Evolutionary conservation across 441 rosid genomes (phyloP), one percentile per base, ranked within the genome.

Genomic region (Croton setiger): DNA sequence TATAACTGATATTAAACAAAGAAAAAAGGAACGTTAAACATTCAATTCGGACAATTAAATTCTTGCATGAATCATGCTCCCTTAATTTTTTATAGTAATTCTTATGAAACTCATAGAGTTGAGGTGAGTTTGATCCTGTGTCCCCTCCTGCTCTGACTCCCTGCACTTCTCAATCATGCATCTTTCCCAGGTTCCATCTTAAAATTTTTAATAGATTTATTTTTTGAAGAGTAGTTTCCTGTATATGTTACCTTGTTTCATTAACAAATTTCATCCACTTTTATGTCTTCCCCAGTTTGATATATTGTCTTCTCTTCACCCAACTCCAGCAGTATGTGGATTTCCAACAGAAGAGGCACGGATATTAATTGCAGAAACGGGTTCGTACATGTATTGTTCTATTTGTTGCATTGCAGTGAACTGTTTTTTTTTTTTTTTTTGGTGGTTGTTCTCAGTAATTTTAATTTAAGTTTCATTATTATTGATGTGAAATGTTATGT

Each of bases 321-420:
- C 96, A 71, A 91, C 88, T 76, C 97, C 98, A 76, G 97, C 98
- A 78, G 97, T 93, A 57, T 93, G 96, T 79, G 98, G 98, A 53
- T 91, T 84, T 76, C 97, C 98, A 62, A 82, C 92, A 36, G 97
- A 91, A 83, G 90, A 88, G 74, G 98, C 98, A 48, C 73, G 93
- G 36, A 80, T 81, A 77, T 79, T 91, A 69, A 93, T 93, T 68
- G 82, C 90, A 71, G 86, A 89, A 78, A 88, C 86, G 69, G 98
- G 97, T 93, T 80, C 14, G 13, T 67, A 62, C 70, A 63, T 72
- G 15, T 43, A 36, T 35, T 55, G 52, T 59, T 36, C 3, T 9
- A 12, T 49, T 8, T 57, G 67, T 69, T 33, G 6, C 66, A 35
- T 41, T 39, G 51, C 54, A 53, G 7, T 18, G 4, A 7, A 36